Base-by-base conservation (phyloP, 1,284 basidiomycete genomes). In the Afroboletus lepidellus region DNA sequence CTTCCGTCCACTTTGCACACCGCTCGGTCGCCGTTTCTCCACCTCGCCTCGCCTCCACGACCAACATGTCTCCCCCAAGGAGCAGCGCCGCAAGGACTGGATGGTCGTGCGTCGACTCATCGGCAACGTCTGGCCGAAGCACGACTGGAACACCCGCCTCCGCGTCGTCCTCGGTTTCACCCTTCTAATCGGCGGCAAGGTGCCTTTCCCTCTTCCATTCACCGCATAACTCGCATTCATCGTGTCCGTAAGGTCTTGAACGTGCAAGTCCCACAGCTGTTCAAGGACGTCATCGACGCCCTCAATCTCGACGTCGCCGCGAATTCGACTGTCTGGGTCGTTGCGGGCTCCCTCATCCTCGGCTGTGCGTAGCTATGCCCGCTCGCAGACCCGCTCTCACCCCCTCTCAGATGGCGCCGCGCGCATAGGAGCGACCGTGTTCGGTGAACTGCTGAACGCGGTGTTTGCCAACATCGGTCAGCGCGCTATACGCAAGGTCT, bases 381-480 rank as follows among this genome's bases (percentile, higher is more conserved):
- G 44, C 32, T 36, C 34, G 8, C 41, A 33, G 34, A 23, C 23
- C 30, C 25, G 32, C 27, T 50, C 50, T 57, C 50, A 65, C 55
- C 18, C 21, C 43, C 42, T 42, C 39, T 23, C 65, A 98, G 94
- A 98, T 64, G 97, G 94, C 5, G 82, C 87, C 2, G 94, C 96
- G 0, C 81, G 97, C 36, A 83, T 99, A 36, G 89, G 92, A 29
- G 87, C 97, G 5, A 91, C 92, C 0, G 77, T 95, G 7, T 98
- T 94, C 60, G 86, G 87, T 7, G 96, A 99, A 71, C 76, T 98
- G 1, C 77, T 98, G 27, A 99, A 99, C 63, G 96, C 97, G 0
- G 86, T 98, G 8, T 99, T 99, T 60, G 96, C 96, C 50, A 93
- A 91, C 48, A 95, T 99, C 50, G 92, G 96, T 1, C 97, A 99